These are phyloP conservation scores for Phyllosticta paracitricarpa DNA, from an alignment of 2,329 filamentous ascomycete species.

Conservation along the genomic window DNA sequence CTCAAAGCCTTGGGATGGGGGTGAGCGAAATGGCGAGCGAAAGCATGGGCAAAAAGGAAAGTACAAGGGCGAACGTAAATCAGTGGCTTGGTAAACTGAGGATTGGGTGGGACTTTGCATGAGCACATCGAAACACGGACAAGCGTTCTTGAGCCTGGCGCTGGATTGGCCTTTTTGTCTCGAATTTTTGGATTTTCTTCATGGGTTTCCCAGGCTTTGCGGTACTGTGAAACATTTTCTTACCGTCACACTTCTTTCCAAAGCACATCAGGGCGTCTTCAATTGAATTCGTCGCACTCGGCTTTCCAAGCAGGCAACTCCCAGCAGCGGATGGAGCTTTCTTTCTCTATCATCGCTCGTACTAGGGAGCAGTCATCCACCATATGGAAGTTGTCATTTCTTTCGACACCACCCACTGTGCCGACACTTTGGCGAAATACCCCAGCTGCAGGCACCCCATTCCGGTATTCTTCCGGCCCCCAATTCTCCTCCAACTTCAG, in stretches of 20 bases:
- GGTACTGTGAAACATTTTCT: neutral
- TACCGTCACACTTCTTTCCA: neutral
- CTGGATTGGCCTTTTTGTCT: neutral
- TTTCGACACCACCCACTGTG: neutral
- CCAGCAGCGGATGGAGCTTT: too few relatives aligned
- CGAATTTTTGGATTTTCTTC: neutral
- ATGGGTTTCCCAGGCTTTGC: neutral
- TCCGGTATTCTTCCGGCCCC: neutral
- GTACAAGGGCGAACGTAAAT: neutral
- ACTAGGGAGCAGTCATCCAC: too few relatives aligned
- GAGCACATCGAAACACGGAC: neutral
- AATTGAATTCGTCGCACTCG: too few relatives aligned
- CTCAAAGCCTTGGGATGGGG: constrained; percentile 3
- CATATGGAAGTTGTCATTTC: neutral
- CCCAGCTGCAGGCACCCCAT: neutral
- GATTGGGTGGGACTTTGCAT: neutral
- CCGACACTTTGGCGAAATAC: neutral
- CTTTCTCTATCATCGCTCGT: too few relatives aligned
- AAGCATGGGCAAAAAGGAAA: neutral
- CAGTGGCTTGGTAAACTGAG: neutral
- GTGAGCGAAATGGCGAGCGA: neutral
- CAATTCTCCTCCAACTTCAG: neutral
- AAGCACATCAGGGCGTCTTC: too few relatives aligned
- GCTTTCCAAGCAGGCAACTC: too few relatives aligned
- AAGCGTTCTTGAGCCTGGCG: neutral